These are phyloP conservation scores for Penicillium sp. DNA, from an alignment of 2,329 filamentous ascomycete species.

Conservation along the genomic window DNA sequence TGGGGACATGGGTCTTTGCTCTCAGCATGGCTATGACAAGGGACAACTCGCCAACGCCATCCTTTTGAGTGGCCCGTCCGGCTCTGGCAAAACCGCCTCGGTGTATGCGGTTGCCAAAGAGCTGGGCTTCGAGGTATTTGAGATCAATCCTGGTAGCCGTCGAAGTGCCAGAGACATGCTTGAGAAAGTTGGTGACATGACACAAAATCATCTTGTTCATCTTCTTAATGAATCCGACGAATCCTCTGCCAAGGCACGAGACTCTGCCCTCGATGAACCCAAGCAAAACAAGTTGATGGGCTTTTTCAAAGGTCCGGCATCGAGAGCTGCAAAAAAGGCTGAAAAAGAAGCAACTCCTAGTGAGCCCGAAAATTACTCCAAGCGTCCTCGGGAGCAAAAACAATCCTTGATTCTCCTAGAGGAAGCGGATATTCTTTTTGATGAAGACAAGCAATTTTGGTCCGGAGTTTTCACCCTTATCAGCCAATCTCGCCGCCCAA, in stretches of 20 bases:
- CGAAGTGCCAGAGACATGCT: conserved; percentile 86
- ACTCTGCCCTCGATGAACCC: conserved; percentile 57
- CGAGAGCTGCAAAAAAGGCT: conserved; percentile 15
- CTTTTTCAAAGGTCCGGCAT: conserved; percentile 68
- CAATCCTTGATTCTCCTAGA: conserved; percentile 93
- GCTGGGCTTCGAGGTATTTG: conserved; percentile 89
- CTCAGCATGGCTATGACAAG: conserved; percentile 43
- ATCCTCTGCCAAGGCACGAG: conserved; percentile 15
- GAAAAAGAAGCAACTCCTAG: background rate
- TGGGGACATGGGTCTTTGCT: conserved; percentile 38
- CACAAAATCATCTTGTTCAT: conserved; percentile 85
- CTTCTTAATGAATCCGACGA: conserved; percentile 38
- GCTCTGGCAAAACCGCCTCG: conserved; percentile 89
- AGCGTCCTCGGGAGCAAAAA: conserved; percentile 61
- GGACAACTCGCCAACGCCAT: conserved; percentile 67
- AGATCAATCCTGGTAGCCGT: conserved; percentile 82
- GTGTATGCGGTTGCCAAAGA: conserved; percentile 92
- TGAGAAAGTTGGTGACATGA: conserved; percentile 95
- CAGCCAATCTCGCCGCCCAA: conserved; percentile 80
- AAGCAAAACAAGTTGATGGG: conserved; percentile 76
- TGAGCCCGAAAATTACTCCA: conserved; percentile 29
- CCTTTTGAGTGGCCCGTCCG: conserved; percentile 84
- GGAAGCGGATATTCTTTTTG: conserved; percentile 89
- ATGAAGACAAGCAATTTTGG: conserved; percentile 97
- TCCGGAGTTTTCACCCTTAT: conserved; percentile 74